Percentiles rank a stretch among this genome's conserved stretches.
Evolutionary conservation across 129 eudicot species (phyloP).

Genomic region (Apium graveolens): DNA sequence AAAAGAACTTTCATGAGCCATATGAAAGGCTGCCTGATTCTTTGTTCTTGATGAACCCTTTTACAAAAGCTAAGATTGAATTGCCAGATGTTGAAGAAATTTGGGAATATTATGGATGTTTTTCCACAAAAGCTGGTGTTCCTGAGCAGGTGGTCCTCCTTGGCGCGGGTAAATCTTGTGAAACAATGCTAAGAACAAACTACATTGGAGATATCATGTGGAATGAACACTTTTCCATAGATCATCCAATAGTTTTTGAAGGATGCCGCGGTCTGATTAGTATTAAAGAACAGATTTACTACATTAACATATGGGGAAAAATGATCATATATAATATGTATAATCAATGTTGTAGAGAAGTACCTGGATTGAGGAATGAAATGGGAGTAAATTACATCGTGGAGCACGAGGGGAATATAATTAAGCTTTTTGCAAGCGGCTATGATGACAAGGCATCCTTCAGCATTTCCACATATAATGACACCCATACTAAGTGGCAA

Average conservation of each 20-base stretch:
- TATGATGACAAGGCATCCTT: background rate
- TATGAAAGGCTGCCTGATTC: background rate
- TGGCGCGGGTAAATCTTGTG: background rate
- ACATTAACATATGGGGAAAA: background rate
- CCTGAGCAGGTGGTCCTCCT: slow-evolving; percentile 4
- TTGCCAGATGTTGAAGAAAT: slow-evolving; percentile 1
- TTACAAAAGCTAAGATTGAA: background rate
- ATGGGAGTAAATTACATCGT: background rate
- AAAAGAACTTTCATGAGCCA: background rate
- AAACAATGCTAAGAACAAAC: background rate
- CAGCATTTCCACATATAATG: background rate
- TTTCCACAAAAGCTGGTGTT: background rate
- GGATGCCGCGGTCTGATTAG: slow-evolving; percentile 3
- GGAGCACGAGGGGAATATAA: background rate
- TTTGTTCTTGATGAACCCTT: background rate
- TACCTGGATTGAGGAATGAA: background rate
- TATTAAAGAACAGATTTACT: background rate
- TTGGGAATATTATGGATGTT: background rate
- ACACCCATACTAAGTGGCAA: background rate
- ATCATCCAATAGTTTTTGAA: background rate
- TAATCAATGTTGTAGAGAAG: background rate
- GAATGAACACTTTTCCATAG: background rate
- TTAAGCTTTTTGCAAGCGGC: background rate
- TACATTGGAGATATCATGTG: background rate
- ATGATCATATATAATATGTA: slow-evolving; percentile 6